These are phyloP conservation scores for Clathrospora elynae DNA, from an alignment of 2,329 filamentous ascomycete species.

Conservation along the genomic window DNA sequence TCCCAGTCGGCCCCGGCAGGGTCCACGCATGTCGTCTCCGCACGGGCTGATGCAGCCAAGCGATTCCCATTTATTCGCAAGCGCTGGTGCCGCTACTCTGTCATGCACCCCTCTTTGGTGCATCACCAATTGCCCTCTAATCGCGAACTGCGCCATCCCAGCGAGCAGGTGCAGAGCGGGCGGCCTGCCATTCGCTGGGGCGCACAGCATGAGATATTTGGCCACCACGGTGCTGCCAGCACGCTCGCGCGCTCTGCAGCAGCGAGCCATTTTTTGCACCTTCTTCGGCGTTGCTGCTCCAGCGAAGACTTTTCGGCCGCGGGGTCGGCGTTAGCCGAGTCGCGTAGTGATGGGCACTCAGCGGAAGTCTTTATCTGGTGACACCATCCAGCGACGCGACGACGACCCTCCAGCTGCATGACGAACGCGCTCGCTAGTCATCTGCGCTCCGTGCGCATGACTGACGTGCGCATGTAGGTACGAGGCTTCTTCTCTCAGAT, in stretches of 20 bases:
- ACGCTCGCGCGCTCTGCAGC: constrained; percentile 8
- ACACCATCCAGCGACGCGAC: constrained; percentile 26
- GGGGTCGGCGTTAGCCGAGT: constrained; percentile 7
- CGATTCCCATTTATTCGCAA: constrained; percentile 19
- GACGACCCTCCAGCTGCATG: constrained; percentile 25
- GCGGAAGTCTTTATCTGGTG: too few relatives aligned
- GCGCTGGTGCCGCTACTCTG: constrained; percentile 26
- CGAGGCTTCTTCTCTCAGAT: constrained; percentile 30
- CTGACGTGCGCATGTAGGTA: constrained; percentile 41
- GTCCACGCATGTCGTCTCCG: constrained; percentile 30
- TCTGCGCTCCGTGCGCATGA: constrained; percentile 41
- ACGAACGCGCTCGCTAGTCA: constrained; percentile 38
- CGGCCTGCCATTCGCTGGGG: constrained; percentile 23
- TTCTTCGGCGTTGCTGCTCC: constrained; percentile 11
- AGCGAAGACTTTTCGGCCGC: constrained; percentile 13
- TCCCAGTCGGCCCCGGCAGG: constrained; percentile 15
- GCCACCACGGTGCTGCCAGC: constrained; percentile 26
- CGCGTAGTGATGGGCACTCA: not conserved
- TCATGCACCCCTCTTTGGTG: constrained; percentile 28
- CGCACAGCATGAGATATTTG: constrained; percentile 13
- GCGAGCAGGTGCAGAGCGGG: constrained; percentile 28
- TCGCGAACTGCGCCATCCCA: constrained; percentile 15
- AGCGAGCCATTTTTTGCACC: constrained; percentile 2
- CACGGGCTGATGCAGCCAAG: constrained; percentile 28
- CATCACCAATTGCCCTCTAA: constrained; percentile 14